phyloP scores from a whole-genome alignment of 805 yeast species.

The Priceomyces castillae region DNA sequence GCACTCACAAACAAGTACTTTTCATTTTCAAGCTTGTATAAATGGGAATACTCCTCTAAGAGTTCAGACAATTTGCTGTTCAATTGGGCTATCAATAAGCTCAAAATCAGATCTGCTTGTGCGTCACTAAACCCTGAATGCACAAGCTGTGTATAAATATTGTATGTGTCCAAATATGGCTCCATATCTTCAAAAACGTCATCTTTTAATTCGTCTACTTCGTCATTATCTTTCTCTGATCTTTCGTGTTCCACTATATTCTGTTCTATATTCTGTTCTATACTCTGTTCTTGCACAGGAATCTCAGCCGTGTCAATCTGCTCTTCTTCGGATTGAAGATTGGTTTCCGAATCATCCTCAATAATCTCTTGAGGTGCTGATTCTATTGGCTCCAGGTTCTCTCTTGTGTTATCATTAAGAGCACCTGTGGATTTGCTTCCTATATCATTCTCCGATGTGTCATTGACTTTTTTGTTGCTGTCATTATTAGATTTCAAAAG shows the following conservation, averaged over 20 bases:
- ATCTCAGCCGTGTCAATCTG: neutral
- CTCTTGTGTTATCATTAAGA: no score
- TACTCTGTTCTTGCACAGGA: neutral
- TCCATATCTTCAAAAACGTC: conserved; percentile 48
- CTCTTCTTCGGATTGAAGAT: neutral
- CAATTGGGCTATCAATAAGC: conserved; percentile 43
- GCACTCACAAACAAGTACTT: conserved; percentile 89
- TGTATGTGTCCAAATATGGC: conserved; percentile 47
- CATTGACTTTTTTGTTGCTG: neutral
- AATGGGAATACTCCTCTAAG: conserved; percentile 46
- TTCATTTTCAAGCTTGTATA: conserved; percentile 80
- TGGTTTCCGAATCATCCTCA: neutral
- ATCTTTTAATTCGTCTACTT: neutral
- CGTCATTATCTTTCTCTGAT: neutral
- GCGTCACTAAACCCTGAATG: conserved; percentile 56
- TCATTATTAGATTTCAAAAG: neutral
- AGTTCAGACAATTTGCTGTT: conserved; percentile 43
- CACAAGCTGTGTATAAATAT: conserved; percentile 51
- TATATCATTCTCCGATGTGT: neutral
- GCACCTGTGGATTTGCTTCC: no score
- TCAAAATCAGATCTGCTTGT: conserved; percentile 61
- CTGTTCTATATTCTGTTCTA: neutral
- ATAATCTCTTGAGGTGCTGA: neutral
- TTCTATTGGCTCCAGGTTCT: no score
- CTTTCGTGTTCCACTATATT: neutral